A percentile compares a stretch with the other conserved stretches of the same genome.
Conservation (phyloP, 768 basidiomycete species). For the Trametes sanguinea region DNA sequence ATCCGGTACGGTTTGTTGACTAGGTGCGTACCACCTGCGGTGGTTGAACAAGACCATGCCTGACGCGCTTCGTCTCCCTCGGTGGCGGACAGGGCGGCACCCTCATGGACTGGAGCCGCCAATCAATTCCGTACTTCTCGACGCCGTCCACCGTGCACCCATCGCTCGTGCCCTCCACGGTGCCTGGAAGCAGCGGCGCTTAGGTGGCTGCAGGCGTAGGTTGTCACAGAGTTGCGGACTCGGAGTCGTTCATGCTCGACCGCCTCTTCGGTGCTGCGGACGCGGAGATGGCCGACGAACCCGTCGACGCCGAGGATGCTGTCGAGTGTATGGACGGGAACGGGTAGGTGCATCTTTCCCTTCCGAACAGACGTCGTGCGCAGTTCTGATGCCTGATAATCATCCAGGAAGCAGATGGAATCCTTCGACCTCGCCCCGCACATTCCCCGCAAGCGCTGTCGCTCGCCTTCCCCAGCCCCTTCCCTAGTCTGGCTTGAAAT, state of each 20-base stretch:
- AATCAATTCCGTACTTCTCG: constrained; percentile 91
- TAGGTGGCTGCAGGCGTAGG: constrained; percentile 70
- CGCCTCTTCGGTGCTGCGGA: constrained; percentile 83
- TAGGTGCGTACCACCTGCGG: background rate
- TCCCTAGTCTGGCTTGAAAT: background rate
- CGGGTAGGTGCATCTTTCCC: constrained; percentile 32
- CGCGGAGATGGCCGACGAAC: constrained; percentile 33
- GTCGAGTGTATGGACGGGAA: constrained; percentile 44
- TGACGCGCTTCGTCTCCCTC: background rate
- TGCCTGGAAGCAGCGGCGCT: constrained; percentile 37
- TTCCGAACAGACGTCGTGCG: no score
- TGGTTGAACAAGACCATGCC: background rate
- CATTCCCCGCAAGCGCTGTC: constrained; percentile 35
- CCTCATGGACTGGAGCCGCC: constrained; percentile 91
- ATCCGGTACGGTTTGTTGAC: constrained; percentile 3
- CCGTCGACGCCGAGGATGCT: constrained; percentile 37
- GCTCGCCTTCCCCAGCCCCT: constrained; percentile 31
- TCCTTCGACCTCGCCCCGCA: constrained; percentile 31
- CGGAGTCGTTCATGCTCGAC: constrained; percentile 78
- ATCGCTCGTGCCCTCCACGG: constrained; percentile 61
- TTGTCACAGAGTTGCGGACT: constrained; percentile 57
- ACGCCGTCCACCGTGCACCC: constrained; percentile 78
- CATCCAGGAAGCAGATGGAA: constrained; percentile 30
- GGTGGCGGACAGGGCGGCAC: constrained; percentile 69
- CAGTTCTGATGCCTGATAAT: no score